These are phyloP conservation scores for Pholiota adiposa DNA, from an alignment of 1,284 basidiomycete genomes.

Conservation along the genomic window DNA sequence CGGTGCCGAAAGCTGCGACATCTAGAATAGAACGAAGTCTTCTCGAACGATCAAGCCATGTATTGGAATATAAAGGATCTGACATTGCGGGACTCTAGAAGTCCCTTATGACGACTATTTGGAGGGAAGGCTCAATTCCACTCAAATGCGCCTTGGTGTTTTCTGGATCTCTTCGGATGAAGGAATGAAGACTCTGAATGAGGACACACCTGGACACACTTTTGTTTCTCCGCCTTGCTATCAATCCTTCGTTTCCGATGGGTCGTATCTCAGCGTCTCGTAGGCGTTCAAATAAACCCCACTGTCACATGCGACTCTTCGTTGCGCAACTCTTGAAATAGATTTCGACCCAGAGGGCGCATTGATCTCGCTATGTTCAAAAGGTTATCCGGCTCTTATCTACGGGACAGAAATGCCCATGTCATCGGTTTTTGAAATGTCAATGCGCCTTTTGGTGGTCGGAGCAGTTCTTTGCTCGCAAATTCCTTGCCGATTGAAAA, in stretches of 20 bases:
- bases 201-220: too few species aligned
- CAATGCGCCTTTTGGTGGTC: not conserved
- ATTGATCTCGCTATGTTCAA: not conserved
- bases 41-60: not conserved
- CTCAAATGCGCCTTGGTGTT: too few species aligned
- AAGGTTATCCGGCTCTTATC: conserved; percentile 6
- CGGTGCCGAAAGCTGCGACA: not conserved
- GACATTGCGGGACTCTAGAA: not conserved
- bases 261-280: too few species aligned
- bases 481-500: not conserved
- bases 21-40: not conserved
- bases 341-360: not conserved
- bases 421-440: not conserved
- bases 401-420: conserved; percentile 8
- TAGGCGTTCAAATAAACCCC: not conserved
- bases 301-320: not conserved
- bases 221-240: too few species aligned
- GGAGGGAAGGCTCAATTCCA: not conserved
- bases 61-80: not conserved
- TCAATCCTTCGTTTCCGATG: too few species aligned
- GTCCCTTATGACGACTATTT: not conserved
- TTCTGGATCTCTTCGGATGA: too few species aligned
- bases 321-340: not conserved
- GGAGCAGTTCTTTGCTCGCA: not conserved
- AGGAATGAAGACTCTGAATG: too few species aligned